A percentile compares a stretch with the other conserved stretches of the same genome.
Evolutionary conservation across 139 green algal genomes (phyloP).

Genomic region (Chlamydomonas sp.): DNA sequence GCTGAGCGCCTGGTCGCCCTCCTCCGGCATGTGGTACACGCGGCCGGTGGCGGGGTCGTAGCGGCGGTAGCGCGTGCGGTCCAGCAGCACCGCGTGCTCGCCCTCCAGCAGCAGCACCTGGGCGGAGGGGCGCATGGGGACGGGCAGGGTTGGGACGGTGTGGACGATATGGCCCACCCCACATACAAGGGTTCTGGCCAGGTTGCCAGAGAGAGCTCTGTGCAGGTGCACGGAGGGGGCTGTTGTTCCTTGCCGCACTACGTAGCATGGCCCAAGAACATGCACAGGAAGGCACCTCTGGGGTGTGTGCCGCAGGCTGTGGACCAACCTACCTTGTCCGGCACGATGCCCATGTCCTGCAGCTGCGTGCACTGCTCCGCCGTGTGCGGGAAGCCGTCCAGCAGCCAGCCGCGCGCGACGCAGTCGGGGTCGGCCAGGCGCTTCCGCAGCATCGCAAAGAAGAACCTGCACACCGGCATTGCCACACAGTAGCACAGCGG

Average conservation of each 20-base stretch:
- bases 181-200: too few relatives aligned
- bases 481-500: too few relatives aligned
- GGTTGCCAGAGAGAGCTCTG: too few relatives aligned
- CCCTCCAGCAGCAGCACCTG: constrained; percentile 74
- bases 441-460: constrained; percentile 46
- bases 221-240: too few relatives aligned
- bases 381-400: constrained; percentile 86
- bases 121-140: neutral
- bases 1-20: constrained; percentile 27
- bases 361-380: constrained; percentile 47
- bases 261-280: neutral
- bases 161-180: neutral
- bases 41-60: constrained; percentile 66
- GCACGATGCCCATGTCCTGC: constrained; percentile 40
- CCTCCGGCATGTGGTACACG: constrained; percentile 49
- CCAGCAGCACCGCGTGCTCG: constrained; percentile 62
- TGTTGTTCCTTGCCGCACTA: too few relatives aligned
- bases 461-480: constrained; percentile 26
- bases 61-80: constrained; percentile 68
- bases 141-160: constrained; percentile 2
- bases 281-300: neutral
- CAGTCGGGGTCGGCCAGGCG: constrained; percentile 66
- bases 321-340: constrained; percentile 57
- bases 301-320: neutral
- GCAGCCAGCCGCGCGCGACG: constrained; percentile 67